Evolutionary conservation across 305 asterid genomes (phyloP).

Genomic region (Solanum aculeatissimum): DNA sequence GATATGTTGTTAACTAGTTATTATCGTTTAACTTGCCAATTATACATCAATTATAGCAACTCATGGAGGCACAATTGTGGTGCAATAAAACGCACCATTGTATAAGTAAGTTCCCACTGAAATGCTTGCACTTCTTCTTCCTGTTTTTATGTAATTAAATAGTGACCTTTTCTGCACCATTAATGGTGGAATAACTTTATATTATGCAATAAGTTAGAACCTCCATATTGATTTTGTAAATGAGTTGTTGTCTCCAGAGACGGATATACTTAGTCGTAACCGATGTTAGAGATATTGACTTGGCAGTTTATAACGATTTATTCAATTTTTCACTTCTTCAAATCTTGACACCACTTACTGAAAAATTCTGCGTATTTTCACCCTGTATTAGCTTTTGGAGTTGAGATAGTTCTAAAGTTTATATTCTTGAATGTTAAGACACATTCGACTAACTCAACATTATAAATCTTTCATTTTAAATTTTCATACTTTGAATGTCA

Average conservation of each 20-base stretch:
- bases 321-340: not conserved
- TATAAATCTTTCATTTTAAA: not conserved
- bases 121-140: not conserved
- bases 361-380: accelerated
- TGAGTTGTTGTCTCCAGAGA: not conserved
- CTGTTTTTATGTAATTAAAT: not conserved
- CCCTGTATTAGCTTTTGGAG: not conserved
- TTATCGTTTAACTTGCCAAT: not conserved
- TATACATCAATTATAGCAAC: not conserved
- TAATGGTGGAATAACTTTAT: not conserved
- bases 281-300: not conserved
- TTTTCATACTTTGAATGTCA: not conserved
- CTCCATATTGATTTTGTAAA: not conserved
- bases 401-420: not conserved
- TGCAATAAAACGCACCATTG: not conserved
- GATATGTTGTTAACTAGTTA: not conserved
- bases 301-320: not conserved
- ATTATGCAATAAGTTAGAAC: not conserved
- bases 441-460: not conserved
- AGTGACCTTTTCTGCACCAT: not conserved
- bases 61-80: not conserved
- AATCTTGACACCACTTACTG: not conserved
- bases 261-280: not conserved
- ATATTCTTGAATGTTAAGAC: not conserved
- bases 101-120: not conserved